A percentile compares a stretch with the other conserved stretches of the same genome.
phyloP scores from a whole-genome alignment of 306 rosid species.

The Vigna angularis region DNA sequence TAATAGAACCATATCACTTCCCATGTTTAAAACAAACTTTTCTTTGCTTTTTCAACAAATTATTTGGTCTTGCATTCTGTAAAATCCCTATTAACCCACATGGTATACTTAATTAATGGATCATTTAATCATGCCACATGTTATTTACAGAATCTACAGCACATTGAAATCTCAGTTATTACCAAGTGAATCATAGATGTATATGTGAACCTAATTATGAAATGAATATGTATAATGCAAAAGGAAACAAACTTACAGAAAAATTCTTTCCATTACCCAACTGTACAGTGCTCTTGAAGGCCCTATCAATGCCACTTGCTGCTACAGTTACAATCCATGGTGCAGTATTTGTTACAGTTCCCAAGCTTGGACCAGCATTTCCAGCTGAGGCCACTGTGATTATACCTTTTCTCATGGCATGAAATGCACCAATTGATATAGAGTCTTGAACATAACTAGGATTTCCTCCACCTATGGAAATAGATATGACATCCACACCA shows the following conservation, averaged over 20 bases:
- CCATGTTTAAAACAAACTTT: background rate
- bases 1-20: constrained; percentile 21
- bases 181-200: background rate
- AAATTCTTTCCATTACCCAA: constrained; percentile 77
- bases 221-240: background rate
- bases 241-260: constrained; percentile 59
- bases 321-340: constrained; percentile 92
- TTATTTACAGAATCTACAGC: background rate
- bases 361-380: constrained; percentile 71
- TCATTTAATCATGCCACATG: constrained; percentile 17
- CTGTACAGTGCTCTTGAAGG: constrained; percentile 59
- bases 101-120: background rate
- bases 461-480: constrained; percentile 82
- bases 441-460: constrained; percentile 50
- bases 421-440: constrained; percentile 81
- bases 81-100: background rate
- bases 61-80: background rate
- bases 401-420: constrained; percentile 81
- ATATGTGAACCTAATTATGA: constrained; percentile 18
- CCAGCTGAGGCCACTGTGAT: constrained; percentile 87
- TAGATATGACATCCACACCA: constrained; percentile 91
- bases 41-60: background rate
- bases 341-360: constrained; percentile 64
- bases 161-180: constrained; percentile 31
- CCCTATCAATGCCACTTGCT: constrained; percentile 87